Evolutionary conservation across 208 protist species (phyloP).

Genomic region (Leishmania mexicana): DNA sequence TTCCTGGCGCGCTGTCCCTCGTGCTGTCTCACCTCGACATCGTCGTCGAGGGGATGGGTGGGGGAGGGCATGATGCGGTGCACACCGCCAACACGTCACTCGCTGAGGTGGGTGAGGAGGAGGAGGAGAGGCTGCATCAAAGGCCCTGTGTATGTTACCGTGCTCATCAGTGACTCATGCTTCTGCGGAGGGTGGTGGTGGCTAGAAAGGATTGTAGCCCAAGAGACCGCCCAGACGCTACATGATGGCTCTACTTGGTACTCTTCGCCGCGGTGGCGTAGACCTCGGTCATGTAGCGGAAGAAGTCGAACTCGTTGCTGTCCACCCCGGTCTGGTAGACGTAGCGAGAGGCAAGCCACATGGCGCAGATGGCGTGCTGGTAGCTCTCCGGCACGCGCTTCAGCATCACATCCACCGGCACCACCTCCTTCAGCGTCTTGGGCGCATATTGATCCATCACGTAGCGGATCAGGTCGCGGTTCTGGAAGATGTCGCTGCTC

Average conservation of each 20-base stretch:
- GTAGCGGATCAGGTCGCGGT: conserved; percentile 75
- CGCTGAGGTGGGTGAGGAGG: not conserved
- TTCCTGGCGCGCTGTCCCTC: not conserved
- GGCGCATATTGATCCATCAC: conserved; percentile 78
- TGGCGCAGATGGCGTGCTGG: conserved; percentile 93
- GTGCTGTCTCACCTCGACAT: not conserved
- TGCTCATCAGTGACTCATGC: not conserved
- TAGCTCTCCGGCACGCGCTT: conserved; percentile 93
- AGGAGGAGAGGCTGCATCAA: not conserved
- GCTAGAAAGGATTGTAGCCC: not conserved
- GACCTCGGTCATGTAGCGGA: conserved; percentile 85
- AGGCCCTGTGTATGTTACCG: not conserved
- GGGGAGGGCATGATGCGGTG: not conserved
- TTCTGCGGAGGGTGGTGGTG: too few relatives aligned
- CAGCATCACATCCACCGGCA: conserved; percentile 85
- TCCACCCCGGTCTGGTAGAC: conserved; percentile 90
- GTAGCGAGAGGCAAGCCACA: conserved; percentile 93
- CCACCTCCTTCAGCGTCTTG: conserved; percentile 75
- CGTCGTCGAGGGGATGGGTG: not conserved
- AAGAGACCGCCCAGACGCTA: not conserved
- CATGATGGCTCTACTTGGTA: conserved; percentile 8
- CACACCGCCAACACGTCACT: not conserved
- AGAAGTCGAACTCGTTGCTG: conserved; percentile 92
- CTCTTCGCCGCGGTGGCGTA: conserved; percentile 33
- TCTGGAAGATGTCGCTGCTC: conserved; percentile 83